phyloP scores from a whole-genome alignment of 495 filamentous ascomycete genomes.

The Talaromyces liani region DNA sequence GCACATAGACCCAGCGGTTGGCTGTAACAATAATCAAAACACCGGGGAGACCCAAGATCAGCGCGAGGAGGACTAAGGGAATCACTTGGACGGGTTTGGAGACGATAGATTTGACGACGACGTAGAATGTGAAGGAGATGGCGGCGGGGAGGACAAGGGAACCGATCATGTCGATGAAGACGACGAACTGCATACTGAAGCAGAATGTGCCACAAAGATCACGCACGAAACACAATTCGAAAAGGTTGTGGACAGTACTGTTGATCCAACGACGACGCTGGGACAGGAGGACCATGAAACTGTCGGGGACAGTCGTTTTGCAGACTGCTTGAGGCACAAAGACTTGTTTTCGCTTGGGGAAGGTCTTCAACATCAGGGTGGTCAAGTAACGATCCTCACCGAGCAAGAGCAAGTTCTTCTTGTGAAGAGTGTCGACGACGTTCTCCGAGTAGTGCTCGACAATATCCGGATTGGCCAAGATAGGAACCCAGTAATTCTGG shows the following conservation, averaged over 20 bases:
- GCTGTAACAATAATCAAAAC: constrained; percentile 92
- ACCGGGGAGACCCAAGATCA: constrained; percentile 91
- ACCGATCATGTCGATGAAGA: constrained; percentile 92
- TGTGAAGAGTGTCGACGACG: constrained; percentile 96
- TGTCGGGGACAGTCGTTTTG: constrained; percentile 93
- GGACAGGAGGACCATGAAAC: constrained; percentile 85
- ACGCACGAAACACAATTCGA: constrained; percentile 91
- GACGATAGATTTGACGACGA: constrained; percentile 84
- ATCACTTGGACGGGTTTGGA: constrained; percentile 80
- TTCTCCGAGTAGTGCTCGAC: constrained; percentile 99
- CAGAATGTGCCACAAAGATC: constrained; percentile 99
- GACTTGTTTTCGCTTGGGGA: constrained; percentile 98
- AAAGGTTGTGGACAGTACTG: constrained; percentile 96
- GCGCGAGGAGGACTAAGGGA: constrained; percentile 78
- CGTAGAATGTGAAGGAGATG: constrained; percentile 94
- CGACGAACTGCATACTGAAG: constrained; percentile 99
- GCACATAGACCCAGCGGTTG: constrained; percentile 86
- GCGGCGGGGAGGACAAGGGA: constrained; percentile 93
- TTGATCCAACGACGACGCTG: constrained; percentile 99
- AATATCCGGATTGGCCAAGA: constrained; percentile 95
- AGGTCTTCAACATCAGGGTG: constrained; percentile 96
- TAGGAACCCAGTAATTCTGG: constrained; percentile 99
- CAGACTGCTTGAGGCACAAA: constrained; percentile 98
- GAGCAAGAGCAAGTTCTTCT: constrained; percentile 92
- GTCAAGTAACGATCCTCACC: constrained; percentile 97